A percentile compares a stretch with the other conserved stretches of the same genome.
phyloP scores from a whole-genome alignment of 2,329 filamentous ascomycete genomes.

The Alternaria panax region DNA sequence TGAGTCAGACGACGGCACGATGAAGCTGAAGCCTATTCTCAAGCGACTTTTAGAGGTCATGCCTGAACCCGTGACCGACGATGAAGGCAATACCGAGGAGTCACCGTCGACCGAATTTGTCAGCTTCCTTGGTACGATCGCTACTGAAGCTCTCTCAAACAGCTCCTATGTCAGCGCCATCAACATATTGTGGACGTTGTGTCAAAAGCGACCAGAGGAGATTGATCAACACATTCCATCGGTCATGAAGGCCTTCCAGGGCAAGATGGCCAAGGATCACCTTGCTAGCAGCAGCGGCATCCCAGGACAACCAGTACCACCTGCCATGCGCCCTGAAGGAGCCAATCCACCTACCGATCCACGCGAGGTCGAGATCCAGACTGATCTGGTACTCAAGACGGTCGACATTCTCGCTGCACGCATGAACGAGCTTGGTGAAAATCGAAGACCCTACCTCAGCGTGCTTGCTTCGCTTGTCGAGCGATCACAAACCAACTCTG shows the following conservation, averaged over 20 bases:
- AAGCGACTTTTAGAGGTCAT: slow-evolving; percentile 87
- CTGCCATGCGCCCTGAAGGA: slow-evolving; percentile 61
- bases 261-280: slow-evolving; percentile 92
- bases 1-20: slow-evolving; percentile 69
- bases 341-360: slow-evolving; percentile 69
- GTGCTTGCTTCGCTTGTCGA: slow-evolving; percentile 94
- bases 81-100: slow-evolving; percentile 79
- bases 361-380: slow-evolving; percentile 87
- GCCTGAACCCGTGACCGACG: slow-evolving; percentile 81
- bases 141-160: slow-evolving; percentile 84
- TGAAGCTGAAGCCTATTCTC: slow-evolving; percentile 72
- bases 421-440: slow-evolving; percentile 92
- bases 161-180: slow-evolving; percentile 86
- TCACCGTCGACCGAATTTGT: slow-evolving; percentile 85
- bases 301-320: slow-evolving; percentile 40
- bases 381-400: slow-evolving; percentile 89
- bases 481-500: slow-evolving; percentile 83
- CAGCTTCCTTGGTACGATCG: slow-evolving; percentile 81
- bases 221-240: slow-evolving; percentile 88
- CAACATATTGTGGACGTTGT: slow-evolving; percentile 92
- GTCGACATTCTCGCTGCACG: slow-evolving; percentile 90
- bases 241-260: slow-evolving; percentile 92
- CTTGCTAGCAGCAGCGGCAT: slow-evolving; percentile 68
- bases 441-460: slow-evolving; percentile 90
- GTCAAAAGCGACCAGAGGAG: slow-evolving; percentile 81